Percentiles rank a stretch among this genome's conserved stretches.
phyloP scores from a whole-genome alignment of 2,329 filamentous ascomycete genomes.

The Talaromyces marneffei region DNA sequence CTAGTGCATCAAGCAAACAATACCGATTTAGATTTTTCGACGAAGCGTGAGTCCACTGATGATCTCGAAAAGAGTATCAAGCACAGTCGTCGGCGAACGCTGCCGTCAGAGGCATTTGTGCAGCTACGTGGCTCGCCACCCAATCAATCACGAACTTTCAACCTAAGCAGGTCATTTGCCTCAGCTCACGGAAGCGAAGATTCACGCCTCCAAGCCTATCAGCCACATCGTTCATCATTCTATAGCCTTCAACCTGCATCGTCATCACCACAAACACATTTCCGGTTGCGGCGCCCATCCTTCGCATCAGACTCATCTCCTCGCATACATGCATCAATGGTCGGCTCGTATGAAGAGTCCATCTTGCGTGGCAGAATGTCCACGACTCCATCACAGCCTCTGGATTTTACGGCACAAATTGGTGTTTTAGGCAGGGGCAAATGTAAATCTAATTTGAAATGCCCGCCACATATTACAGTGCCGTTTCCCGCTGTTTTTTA shows the following conservation, averaged over 20 bases:
- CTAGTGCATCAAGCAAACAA: constrained; percentile 84
- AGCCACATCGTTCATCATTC: constrained; percentile 67
- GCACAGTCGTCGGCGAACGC: constrained; percentile 61
- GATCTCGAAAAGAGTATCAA: constrained; percentile 44
- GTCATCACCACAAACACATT: constrained; percentile 34
- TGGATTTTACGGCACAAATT: constrained; percentile 92
- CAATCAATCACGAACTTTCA: constrained; percentile 30
- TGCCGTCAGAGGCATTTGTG: constrained; percentile 58
- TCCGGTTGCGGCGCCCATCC: constrained; percentile 59
- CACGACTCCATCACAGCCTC: constrained; percentile 82
- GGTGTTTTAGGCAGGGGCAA: constrained; percentile 85
- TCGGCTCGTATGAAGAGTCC: constrained; percentile 95
- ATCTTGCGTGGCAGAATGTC: constrained; percentile 95
- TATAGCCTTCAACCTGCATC: constrained; percentile 45
- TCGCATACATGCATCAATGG: constrained; percentile 86
- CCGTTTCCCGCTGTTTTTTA: constrained; percentile 96
- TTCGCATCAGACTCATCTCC: constrained; percentile 68
- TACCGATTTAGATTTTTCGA: constrained; percentile 63
- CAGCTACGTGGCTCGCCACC: constrained; percentile 42
- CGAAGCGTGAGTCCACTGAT: constrained; percentile 49
- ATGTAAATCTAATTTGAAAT: constrained; percentile 77
- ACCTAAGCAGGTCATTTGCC: constrained; percentile 40
- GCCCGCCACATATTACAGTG: constrained; percentile 82
- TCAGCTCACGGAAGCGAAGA: constrained; percentile 54
- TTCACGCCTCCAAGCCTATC: constrained; percentile 68